These are phyloP conservation scores for Dipodascopsis uninucleata DNA, from an alignment of 805 yeast species.

Conservation along the genomic window DNA sequence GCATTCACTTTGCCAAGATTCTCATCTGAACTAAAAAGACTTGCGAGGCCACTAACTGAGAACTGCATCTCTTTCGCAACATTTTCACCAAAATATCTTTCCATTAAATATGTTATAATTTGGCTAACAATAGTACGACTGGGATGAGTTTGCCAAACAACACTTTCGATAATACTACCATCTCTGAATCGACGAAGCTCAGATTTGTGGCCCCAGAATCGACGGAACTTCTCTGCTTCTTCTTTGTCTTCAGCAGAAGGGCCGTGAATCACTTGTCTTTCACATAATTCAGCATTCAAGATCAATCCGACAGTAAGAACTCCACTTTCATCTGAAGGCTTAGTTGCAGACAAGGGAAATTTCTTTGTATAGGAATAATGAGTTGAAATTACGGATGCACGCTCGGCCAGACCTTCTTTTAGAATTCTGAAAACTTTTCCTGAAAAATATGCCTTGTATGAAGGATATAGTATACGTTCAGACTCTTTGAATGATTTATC, in stretches of 20 bases:
- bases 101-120: slow-evolving; percentile 61
- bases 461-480: slow-evolving; percentile 20
- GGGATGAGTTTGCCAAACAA: slow-evolving; percentile 66
- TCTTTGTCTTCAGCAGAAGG: slow-evolving; percentile 64
- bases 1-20: slow-evolving; percentile 30
- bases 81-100: slow-evolving; percentile 51
- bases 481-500: slow-evolving; percentile 16
- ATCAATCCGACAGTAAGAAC: slow-evolving; percentile 53
- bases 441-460: slow-evolving; percentile 28
- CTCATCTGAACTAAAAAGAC: slow-evolving; percentile 41
- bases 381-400: slow-evolving; percentile 33
- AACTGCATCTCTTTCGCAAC: slow-evolving; percentile 35
- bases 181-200: slow-evolving; percentile 89
- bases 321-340: slow-evolving; percentile 22
- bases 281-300: slow-evolving; percentile 68
- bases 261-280: slow-evolving; percentile 81
- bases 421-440: slow-evolving; percentile 42
- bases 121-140: slow-evolving; percentile 49
- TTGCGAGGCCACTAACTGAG: slow-evolving; percentile 10
- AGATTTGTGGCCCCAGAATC: slow-evolving; percentile 86
- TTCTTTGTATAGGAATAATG: slow-evolving; percentile 36
- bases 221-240: slow-evolving; percentile 61
- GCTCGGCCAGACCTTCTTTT: slow-evolving; percentile 40
- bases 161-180: slow-evolving; percentile 85
- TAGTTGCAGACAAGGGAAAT: slow-evolving; percentile 24